Conservation (phyloP, 495 filamentous ascomycete genomes). For the Penicillium taxi region DNA sequence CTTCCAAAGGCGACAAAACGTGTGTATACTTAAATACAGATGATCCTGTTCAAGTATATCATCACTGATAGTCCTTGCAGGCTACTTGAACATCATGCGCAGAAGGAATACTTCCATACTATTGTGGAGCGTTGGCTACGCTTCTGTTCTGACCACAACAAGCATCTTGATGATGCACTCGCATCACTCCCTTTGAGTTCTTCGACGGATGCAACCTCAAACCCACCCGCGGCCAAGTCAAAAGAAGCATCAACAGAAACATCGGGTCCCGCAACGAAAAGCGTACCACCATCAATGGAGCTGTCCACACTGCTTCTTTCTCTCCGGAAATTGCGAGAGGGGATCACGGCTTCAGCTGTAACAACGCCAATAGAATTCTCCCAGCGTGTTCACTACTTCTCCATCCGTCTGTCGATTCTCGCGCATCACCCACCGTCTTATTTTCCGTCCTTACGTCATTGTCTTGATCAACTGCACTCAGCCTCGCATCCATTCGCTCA, state of each 20-base stretch:
- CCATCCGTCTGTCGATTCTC: constrained; percentile 72
- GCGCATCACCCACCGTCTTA: constrained; percentile 78
- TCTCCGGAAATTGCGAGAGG: constrained; percentile 88
- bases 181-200: constrained; percentile 50
- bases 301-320: constrained; percentile 57
- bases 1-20: constrained; percentile 81
- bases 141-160: constrained; percentile 67
- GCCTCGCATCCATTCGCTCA: constrained; percentile 51
- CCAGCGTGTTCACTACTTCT: constrained; percentile 66
- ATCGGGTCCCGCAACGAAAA: constrained; percentile 14
- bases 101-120: constrained; percentile 77
- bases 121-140: constrained; percentile 80
- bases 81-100: constrained; percentile 63
- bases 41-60: neutral
- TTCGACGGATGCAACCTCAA: constrained; percentile 33
- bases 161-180: constrained; percentile 66
- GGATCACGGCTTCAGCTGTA: constrained; percentile 58
- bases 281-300: constrained; percentile 38
- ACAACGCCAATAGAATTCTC: constrained; percentile 54
- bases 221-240: constrained; percentile 29
- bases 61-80: constrained; percentile 34
- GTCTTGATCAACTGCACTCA: constrained; percentile 62
- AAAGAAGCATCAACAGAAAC: constrained; percentile 10
- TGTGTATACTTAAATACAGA: constrained; percentile 24
- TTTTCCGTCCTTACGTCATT: constrained; percentile 73